Percentiles rank a stretch among this genome's conserved stretches.
phyloP scores from a whole-genome alignment of 179 eudicot genomes.

The Heliamphora pulchella region DNA sequence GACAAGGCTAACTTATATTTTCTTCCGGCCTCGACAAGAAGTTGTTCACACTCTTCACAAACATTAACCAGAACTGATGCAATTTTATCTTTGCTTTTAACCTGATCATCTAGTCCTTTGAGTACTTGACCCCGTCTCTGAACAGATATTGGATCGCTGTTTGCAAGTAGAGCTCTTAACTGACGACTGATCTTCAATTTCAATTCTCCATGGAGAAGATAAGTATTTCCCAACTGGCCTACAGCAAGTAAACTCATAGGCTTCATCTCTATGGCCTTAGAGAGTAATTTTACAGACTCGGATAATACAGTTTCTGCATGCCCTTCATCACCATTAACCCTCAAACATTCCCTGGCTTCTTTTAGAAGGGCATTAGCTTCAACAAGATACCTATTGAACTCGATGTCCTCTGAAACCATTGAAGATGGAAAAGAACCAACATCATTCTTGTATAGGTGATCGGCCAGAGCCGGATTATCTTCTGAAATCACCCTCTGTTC shows the following conservation, averaged over 20 bases:
- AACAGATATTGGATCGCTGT: constrained; percentile 24
- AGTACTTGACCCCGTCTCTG: constrained; percentile 23
- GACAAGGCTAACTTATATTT: constrained; percentile 70
- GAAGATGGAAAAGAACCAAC: constrained; percentile 31
- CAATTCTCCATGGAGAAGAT: constrained; percentile 90
- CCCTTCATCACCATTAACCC: constrained; percentile 30
- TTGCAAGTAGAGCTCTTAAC: constrained; percentile 51
- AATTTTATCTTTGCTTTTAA: constrained; percentile 36
- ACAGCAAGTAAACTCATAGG: constrained; percentile 92
- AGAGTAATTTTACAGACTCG: constrained; percentile 54
- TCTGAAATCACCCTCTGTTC: constrained; percentile 25
- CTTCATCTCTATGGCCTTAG: constrained; percentile 68
- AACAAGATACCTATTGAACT: constrained; percentile 51
- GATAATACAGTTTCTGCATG: constrained; percentile 50
- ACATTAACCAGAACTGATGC: constrained; percentile 47
- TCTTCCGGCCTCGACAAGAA: constrained; percentile 85
- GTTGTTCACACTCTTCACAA: constrained; percentile 89
- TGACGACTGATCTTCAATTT: constrained; percentile 58
- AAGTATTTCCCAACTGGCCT: constrained; percentile 87
- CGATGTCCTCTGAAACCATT: constrained; percentile 45
- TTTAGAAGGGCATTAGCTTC: constrained; percentile 54
- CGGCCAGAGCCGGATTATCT: constrained; percentile 26
- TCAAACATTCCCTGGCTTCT: constrained; percentile 55
- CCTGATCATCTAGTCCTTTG: constrained; percentile 24
- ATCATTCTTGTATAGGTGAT: constrained; percentile 16